Evolutionary conservation across 257 asterid genomes (phyloP).

Genomic region (Gardenia jasminoides): DNA sequence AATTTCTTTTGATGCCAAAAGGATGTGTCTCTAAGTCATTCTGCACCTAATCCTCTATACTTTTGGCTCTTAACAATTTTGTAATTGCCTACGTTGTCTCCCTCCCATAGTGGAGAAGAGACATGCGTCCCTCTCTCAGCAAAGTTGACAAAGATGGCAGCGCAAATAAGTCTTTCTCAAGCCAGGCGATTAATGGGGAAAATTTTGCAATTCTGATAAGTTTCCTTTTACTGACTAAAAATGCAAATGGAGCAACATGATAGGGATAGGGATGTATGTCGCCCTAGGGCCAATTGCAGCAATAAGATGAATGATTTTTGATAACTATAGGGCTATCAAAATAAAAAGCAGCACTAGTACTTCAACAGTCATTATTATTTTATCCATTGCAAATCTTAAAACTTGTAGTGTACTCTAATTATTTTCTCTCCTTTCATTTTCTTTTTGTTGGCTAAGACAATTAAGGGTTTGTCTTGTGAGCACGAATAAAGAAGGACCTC

Average conservation of each 20-base stretch:
- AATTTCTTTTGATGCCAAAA: not conserved
- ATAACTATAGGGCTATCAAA: not conserved
- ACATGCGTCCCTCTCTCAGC: not conserved
- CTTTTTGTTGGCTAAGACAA: too few species aligned
- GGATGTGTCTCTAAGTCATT: not conserved
- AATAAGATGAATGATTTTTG: not conserved
- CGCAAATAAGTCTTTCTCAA: not conserved
- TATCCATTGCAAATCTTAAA: too few species aligned
- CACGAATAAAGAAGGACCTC: too few species aligned
- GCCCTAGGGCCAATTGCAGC: not conserved
- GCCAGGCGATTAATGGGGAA: not conserved
- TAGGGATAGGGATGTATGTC: not conserved
- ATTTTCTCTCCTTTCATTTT: too few species aligned
- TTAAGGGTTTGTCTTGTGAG: too few species aligned
- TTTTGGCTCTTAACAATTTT: not conserved
- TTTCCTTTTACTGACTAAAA: too few species aligned
- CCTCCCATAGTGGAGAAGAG: not conserved
- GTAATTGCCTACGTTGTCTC: not conserved
- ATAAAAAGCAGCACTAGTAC: not conserved
- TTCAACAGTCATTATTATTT: too few species aligned
- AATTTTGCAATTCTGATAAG: too few species aligned
- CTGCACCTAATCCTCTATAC: not conserved
- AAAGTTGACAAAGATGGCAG: not conserved
- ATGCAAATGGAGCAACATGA: not conserved
- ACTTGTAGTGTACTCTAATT: too few species aligned